Evolutionary conservation across 2,329 filamentous ascomycete species (phyloP).

Genomic region (Paracoccidioides brasiliensis): DNA sequence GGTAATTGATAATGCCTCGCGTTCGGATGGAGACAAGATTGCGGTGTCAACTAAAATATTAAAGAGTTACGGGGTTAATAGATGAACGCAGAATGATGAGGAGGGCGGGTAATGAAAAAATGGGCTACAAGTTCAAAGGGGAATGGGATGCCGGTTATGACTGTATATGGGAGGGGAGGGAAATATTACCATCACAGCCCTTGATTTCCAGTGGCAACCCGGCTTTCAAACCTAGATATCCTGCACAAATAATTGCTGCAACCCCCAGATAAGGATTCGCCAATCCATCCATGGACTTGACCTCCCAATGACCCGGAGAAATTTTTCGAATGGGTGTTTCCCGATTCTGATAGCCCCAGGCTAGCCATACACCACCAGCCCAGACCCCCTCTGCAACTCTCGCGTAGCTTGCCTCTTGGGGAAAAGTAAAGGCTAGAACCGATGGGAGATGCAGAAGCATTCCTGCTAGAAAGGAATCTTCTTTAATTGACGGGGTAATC

Average conservation of each 20-base stretch:
- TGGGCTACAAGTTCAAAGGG: background rate
- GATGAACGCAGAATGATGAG: too few species aligned
- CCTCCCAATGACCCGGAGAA: slow-evolving; percentile 14
- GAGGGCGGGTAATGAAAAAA: too few species aligned
- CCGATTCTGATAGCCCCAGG: slow-evolving; percentile 58
- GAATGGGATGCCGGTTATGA: background rate
- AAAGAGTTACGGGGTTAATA: background rate
- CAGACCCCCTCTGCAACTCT: slow-evolving; percentile 56
- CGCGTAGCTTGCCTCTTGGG: slow-evolving; percentile 54
- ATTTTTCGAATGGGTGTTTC: slow-evolving; percentile 16
- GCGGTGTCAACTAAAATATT: slow-evolving; percentile 22
- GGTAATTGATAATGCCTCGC: slow-evolving; percentile 25
- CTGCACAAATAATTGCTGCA: slow-evolving; percentile 14
- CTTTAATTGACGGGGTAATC: slow-evolving; percentile 41
- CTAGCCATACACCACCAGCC: slow-evolving; percentile 65
- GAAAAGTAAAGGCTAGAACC: slow-evolving; percentile 56
- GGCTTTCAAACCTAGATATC: slow-evolving; percentile 8
- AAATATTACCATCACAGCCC: slow-evolving; percentile 13
- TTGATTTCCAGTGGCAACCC: slow-evolving; percentile 4
- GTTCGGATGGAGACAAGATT: slow-evolving; percentile 18
- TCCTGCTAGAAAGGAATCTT: slow-evolving; percentile 55
- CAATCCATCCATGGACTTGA: slow-evolving; percentile 18
- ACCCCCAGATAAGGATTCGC: slow-evolving; percentile 19
- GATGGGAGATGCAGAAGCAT: slow-evolving; percentile 53
- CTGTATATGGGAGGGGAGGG: background rate